Evolutionary conservation across 768 basidiomycete species (phyloP), one percentile per base, ranked within the genome.

Genomic region (Trametes cingulata): DNA sequence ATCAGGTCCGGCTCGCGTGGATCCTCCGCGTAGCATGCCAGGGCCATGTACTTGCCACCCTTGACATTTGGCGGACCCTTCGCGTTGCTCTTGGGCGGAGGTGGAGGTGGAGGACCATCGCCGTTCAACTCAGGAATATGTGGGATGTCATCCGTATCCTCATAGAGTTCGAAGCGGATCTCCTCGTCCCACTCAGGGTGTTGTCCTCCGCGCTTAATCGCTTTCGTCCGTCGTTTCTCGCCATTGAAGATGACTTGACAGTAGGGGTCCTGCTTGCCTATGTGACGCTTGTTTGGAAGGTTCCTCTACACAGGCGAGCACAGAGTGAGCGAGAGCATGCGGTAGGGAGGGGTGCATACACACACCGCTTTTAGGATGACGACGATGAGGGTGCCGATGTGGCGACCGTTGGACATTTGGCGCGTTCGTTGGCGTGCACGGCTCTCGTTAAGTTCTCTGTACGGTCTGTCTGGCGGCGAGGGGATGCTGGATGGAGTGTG

Each of bases 151-250:
- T 66, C 58, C 9, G 59, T 55, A 64, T 93, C 93, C 70, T 98
- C 95, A 64, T 80, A 84, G 45, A 99, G 78, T 24, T 88, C 87
- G 74, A 98, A 98, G 42, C 97, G 88, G 69, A 98, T 80, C 75
- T 99, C 97, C 68, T 97, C 95, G 71, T 99, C 97, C 95, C 97
- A 99, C 75, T 94, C 94, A 6, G 97, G 97, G 73, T 97, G 95
- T 72, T 99, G 97, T 17, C 97, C 97, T 50, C 97, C 97, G 29
- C 93, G 88, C 72, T 92, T 95, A 72, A 98, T 89, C n/a, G 93
- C 86, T 72, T 90, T 93, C 5, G 96, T 98, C 52, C 91, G 82
- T 59, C 87, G 85, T 69, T 87, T 95, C 73, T 95, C 88, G 50
- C 86, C 86, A 69, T 92, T 89, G 52, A 95, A 77, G 3, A 80